Evolutionary conservation across 2,329 filamentous ascomycete genomes (phyloP), one percentile per base, ranked within the genome.

Genomic region (Dothideomycetidae sp.): DNA sequence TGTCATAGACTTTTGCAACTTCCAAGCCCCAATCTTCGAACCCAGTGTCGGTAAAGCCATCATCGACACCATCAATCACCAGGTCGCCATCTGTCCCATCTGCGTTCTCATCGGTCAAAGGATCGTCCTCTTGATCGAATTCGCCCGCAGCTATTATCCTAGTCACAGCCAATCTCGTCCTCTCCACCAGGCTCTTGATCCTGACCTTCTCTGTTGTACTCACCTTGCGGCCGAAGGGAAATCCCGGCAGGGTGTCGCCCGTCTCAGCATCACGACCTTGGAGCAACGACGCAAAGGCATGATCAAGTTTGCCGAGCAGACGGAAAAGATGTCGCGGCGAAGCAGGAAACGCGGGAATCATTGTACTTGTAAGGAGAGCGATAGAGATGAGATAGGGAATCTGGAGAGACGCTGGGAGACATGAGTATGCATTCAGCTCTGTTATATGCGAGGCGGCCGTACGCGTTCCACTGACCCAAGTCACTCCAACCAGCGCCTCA

Each of bases 401-500:
- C 58, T 94, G 84, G 5, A 94, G 62, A 37, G 71, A 73, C 12
- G 82, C 81, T 86, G 46, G 12, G 37, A 23, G 19, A 16, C 15
- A 21, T 40, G 16, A 40, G 17, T 13, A 29, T 10, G 21, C 11
- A 18, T 14, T 5, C 7, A n/a, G 10, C n/a, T 19, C 13, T 15
- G 33, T 15, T 16, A 15, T 15, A 5, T 29, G 13, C 10, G 15
- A 12, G 32, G 12, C 17, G 9, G 14, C 18, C 81, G 54, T 66
- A 85, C 84, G 84, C 14, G 86, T 93, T 7, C 81, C 83, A 18
- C 78, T 83, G 14, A 83, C 70, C 88, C 88, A 96, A 4, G 93
- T 60, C 5, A 92, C 70, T 55, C 92, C 79, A 11, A 93, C 61
- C 10, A 93, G 54, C 4, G 68, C 67, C 39, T 86, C 80, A 1